phyloP scores from a whole-genome alignment of 768 basidiomycete genomes.

The Phylloporus sp. region DNA sequence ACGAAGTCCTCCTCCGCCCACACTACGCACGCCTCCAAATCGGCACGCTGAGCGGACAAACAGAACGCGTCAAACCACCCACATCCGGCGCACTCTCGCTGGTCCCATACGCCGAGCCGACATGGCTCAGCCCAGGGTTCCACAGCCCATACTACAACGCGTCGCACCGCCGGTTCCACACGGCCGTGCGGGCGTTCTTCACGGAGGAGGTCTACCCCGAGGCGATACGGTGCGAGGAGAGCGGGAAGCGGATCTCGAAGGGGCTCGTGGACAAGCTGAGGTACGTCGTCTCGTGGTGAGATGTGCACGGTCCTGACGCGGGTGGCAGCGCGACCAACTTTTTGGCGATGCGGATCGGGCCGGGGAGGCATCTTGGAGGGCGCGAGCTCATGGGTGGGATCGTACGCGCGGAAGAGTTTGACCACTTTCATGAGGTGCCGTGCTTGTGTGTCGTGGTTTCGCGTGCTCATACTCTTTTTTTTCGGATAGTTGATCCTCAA shows the following conservation, averaged over 20 bases:
- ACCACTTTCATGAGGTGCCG: slow-evolving; percentile 88
- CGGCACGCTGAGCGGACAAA: slow-evolving; percentile 56
- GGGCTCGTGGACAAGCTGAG: slow-evolving; percentile 82
- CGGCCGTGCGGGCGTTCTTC: slow-evolving; percentile 70
- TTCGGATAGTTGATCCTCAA: slow-evolving; percentile 63
- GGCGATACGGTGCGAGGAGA: slow-evolving; percentile 76
- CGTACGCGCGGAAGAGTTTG: slow-evolving; percentile 81
- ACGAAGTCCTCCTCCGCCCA: slow-evolving; percentile 72
- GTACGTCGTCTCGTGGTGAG: slow-evolving; percentile 38
- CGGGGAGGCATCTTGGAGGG: slow-evolving; percentile 85
- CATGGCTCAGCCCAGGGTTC: slow-evolving; percentile 70
- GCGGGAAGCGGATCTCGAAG: slow-evolving; percentile 81
- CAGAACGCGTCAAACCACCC: slow-evolving; percentile 50
- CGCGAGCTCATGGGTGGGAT: slow-evolving; percentile 73
- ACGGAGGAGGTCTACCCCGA: slow-evolving; percentile 73
- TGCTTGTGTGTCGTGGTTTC: background rate
- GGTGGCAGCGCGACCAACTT: slow-evolving; percentile 54
- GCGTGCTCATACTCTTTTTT: background rate
- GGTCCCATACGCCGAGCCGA: slow-evolving; percentile 84
- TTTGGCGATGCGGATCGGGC: slow-evolving; percentile 67
- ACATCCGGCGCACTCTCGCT: slow-evolving; percentile 62
- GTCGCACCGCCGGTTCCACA: slow-evolving; percentile 71
- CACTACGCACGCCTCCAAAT: slow-evolving; percentile 71
- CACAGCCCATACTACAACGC: slow-evolving; percentile 76
- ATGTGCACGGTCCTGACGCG: background rate